Percentiles rank a stretch among this genome's conserved stretches.
Evolutionary conservation across 148 eudicot genomes (phyloP).

Genomic region (Vaccinium myrtillus): DNA sequence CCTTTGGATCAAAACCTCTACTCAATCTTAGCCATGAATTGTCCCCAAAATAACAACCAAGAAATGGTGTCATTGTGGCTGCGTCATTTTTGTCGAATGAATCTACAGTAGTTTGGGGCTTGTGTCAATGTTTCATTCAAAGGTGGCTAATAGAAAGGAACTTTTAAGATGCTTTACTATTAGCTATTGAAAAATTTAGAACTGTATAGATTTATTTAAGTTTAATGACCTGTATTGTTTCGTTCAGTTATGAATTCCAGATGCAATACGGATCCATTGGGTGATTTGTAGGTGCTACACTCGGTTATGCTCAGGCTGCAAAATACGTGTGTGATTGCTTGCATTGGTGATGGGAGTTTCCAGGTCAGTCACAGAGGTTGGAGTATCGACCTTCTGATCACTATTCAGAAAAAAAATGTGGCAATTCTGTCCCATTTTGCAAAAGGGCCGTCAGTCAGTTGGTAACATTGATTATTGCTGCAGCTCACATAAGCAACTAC

Average conservation of each 20-base stretch:
- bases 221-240: neutral
- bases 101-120: neutral
- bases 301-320: slow-evolving; percentile 85
- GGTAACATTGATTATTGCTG: neutral
- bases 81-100: neutral
- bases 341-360: slow-evolving; percentile 84
- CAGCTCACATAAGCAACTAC: neutral
- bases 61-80: neutral
- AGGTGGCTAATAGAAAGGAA: neutral
- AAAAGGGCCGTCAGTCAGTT: neutral
- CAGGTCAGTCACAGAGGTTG: slow-evolving; percentile 42
- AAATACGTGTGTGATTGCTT: slow-evolving; percentile 65
- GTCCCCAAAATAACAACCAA: neutral
- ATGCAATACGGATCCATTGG: slow-evolving; percentile 89
- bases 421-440: neutral
- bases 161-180: neutral
- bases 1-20: too few species aligned
- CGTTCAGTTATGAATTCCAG: slow-evolving; percentile 67
- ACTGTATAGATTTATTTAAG: neutral
- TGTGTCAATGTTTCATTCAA: neutral
- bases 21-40: too few species aligned
- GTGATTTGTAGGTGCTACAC: slow-evolving; percentile 82
- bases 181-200: neutral
- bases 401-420: too few species aligned
- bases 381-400: neutral